phyloP scores from a whole-genome alignment of 1,284 basidiomycete genomes.

The Volvariella volvacea region DNA sequence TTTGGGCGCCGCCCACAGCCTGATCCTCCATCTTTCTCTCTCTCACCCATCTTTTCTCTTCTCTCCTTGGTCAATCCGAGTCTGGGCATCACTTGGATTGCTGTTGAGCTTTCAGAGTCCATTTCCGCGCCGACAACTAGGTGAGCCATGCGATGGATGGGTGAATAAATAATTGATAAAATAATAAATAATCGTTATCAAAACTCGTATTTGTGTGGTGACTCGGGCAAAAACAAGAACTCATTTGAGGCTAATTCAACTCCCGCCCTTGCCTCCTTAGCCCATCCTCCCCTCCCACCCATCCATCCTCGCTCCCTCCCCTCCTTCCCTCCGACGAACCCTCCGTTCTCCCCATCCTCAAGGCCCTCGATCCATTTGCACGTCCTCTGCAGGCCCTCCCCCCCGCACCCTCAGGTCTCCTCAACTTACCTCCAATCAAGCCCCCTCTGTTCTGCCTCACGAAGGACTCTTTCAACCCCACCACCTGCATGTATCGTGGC shows the following conservation, averaged over 20 bases:
- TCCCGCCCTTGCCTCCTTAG: conserved; percentile 7
- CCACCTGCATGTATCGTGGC: conserved; percentile 43
- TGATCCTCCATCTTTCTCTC: conserved; percentile 13
- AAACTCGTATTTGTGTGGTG: conserved; percentile 9
- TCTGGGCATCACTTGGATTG: too few species aligned
- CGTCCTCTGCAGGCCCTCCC: conserved; percentile 9
- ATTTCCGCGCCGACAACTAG: not conserved
- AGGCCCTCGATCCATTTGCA: conserved; percentile 11
- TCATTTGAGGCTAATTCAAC: too few species aligned
- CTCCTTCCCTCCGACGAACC: conserved; percentile 8
- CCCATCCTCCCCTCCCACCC: conserved; percentile 9
- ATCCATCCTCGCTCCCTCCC: conserved; percentile 4
- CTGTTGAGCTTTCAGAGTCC: too few species aligned
- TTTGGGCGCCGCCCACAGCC: too few species aligned
- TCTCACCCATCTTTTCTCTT: conserved; percentile 16
- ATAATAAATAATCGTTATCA: not conserved
- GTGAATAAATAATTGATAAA: conserved; percentile 1
- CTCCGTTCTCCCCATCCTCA: conserved; percentile 6
- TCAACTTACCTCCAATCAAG: conserved; percentile 19
- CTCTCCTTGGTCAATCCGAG: conserved; percentile 14
- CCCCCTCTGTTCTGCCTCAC: conserved; percentile 20
- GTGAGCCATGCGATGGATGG: not conserved
- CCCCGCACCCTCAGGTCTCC: conserved; percentile 10
- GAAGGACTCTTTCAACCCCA: conserved; percentile 7
- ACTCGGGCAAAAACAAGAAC: not conserved